A percentile compares a stretch with the other conserved stretches of the same genome.
Evolutionary conservation across 305 asterid species (phyloP).

Genomic region (Fraxinus dipetala): DNA sequence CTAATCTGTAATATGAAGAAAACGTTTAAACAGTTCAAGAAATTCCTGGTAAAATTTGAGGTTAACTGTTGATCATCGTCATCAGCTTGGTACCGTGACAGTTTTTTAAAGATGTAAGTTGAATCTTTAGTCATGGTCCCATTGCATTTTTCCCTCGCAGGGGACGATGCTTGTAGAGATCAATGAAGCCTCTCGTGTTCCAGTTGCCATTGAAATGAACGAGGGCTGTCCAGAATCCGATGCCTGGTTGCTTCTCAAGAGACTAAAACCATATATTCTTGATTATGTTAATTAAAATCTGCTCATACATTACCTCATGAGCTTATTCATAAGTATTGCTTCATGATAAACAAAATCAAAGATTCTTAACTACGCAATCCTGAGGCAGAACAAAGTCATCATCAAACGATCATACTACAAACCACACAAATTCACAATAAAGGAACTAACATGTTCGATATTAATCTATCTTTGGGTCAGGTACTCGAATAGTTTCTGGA

Average conservation of each 20-base stretch:
- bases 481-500: constrained; percentile 42
- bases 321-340: not conserved
- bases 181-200: constrained; percentile 38
- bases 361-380: not conserved
- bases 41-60: constrained; percentile 72
- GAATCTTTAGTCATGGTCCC: not conserved
- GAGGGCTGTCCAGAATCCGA: constrained; percentile 70
- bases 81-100: not conserved
- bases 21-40: constrained; percentile 58
- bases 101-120: not conserved
- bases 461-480: constrained; percentile 35
- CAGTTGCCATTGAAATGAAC: constrained; percentile 72
- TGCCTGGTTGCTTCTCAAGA: constrained; percentile 61
- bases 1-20: constrained; percentile 48
- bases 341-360: not conserved
- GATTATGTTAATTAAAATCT: not conserved
- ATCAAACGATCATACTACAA: not conserved
- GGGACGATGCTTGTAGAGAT: constrained; percentile 69
- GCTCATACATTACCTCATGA: not conserved
- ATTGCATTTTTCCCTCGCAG: constrained; percentile 30
- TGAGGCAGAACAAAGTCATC: not conserved
- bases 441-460: not conserved
- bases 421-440: not conserved
- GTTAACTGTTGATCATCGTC: constrained; percentile 24
- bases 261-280: constrained; percentile 31